Conservation (phyloP, 768 basidiomycete species). For the Tulasnella calospora region DNA sequence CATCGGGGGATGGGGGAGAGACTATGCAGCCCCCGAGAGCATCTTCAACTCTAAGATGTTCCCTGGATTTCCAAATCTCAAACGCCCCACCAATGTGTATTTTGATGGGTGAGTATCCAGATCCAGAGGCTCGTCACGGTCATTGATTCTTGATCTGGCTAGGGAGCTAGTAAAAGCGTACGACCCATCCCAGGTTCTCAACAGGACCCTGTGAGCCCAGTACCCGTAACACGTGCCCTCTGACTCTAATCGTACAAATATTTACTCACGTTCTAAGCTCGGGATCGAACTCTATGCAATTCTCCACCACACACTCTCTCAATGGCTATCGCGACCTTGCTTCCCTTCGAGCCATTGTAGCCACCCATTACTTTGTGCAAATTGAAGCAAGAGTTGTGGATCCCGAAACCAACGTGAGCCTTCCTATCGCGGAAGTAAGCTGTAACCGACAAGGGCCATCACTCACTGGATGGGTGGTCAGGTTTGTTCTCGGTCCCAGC, state of each 20-base stretch:
- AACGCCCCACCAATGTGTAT: neutral
- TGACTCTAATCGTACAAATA: neutral
- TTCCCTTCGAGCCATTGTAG: neutral
- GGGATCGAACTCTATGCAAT: neutral
- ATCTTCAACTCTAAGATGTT: neutral
- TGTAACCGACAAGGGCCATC: neutral
- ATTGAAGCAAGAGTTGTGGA: neutral
- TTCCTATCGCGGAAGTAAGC: neutral
- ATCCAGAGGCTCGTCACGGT: neutral
- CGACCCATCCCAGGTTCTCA: neutral
- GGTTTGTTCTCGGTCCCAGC: neutral
- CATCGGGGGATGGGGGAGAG: neutral
- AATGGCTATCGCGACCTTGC: neutral
- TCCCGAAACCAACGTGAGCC: neutral
- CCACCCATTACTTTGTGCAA: neutral
- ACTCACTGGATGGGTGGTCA: neutral
- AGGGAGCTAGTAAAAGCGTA: neutral
- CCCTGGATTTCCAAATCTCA: neutral
- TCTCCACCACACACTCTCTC: neutral
- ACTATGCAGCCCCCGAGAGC: neutral
- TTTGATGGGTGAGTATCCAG: neutral
- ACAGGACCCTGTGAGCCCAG: neutral
- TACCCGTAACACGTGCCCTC: neutral
- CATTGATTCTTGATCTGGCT: neutral
- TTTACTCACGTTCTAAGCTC: neutral